A percentile compares a stretch with the other conserved stretches of the same genome.
phyloP scores from a whole-genome alignment of 257 asterid genomes.

The Avicennia marina region DNA sequence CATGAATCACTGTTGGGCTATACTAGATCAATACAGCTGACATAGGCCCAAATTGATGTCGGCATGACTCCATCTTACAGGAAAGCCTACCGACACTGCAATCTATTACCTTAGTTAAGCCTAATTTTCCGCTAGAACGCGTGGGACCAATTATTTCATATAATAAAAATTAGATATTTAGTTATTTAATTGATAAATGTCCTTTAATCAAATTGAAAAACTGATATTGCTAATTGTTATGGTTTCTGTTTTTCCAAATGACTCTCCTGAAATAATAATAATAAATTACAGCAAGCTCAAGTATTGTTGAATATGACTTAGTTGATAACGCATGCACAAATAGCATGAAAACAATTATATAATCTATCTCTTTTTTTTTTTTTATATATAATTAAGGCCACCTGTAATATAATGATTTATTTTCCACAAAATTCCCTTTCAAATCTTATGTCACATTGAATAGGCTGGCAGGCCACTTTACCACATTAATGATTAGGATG shows the following conservation, averaged over 20 bases:
- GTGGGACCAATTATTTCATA: constrained; percentile 23
- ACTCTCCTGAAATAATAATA: no score
- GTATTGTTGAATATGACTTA: no score
- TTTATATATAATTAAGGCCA: not conserved
- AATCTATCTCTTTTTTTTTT: no score
- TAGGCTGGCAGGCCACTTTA: not conserved
- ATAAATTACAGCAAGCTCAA: not conserved
- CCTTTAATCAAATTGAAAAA: no score
- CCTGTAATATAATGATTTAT: not conserved
- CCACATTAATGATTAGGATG: not conserved
- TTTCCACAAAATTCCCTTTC: constrained; percentile 7
- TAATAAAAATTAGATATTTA: no score
- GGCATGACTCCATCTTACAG: constrained; percentile 25
- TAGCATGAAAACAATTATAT: no score
- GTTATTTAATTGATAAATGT: no score
- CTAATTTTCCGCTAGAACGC: constrained; percentile 14
- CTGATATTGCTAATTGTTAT: no score
- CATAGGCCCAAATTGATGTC: constrained; percentile 7
- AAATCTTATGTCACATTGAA: not conserved
- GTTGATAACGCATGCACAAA: no score
- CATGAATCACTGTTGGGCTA: not conserved
- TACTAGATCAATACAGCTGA: not conserved
- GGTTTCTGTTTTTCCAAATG: no score
- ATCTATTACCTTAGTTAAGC: not conserved
- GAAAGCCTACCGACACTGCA: constrained; percentile 17